Base-by-base conservation (phyloP, 2,329 filamentous ascomycete genomes). In the Sarocladium strictum region DNA sequence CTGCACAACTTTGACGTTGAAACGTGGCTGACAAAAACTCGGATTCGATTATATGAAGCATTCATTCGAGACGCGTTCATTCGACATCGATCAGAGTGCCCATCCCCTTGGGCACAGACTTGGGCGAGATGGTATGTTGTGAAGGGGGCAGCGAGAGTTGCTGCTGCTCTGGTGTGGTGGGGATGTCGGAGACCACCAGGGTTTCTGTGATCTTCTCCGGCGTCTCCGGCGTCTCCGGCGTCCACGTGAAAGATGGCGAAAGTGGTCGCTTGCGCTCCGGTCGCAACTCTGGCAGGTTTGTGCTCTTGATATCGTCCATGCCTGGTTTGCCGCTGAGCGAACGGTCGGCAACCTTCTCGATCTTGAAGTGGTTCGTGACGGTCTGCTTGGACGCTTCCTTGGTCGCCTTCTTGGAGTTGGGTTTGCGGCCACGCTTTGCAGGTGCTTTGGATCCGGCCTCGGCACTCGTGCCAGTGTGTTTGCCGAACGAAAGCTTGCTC, bases 401-500 rank as follows among this genome's bases (percentile, higher is more conserved):
- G 11, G 65, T 50, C 23, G 19, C 19, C 38, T 43, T 52, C 53
- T 69, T 70, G 37, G 62, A 58, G 58, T 69, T 74, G 19, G 63
- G 59, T 53, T 67, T 69, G 53, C 64, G 64, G 43, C 58, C 55
- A 21, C 66, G 68, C 29, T 65, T 67, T 57, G 71, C 69, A 15
- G 37, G 41, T 15, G 27, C 14, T 51, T 57, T 57, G 17, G 27
- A 6, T 17, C 19, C 32, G 40, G 47, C 55, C 24, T 56, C 52
- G 45, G 56, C 62, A 4, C 57, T 59, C 35, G 53, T 54, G n/a
- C 52, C 54, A 6, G 58, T 26, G 35, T 58, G 53, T 24, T 55
- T 60, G 29, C 62, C 64, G 57, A 83, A 81, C 1, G 65, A 60
- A 29, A 85, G 72, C 58, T 72, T 77, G 58, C 72, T 75, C 62